Conservation (phyloP, 805 yeast species). For the Phaffomyces thermotolerans region DNA sequence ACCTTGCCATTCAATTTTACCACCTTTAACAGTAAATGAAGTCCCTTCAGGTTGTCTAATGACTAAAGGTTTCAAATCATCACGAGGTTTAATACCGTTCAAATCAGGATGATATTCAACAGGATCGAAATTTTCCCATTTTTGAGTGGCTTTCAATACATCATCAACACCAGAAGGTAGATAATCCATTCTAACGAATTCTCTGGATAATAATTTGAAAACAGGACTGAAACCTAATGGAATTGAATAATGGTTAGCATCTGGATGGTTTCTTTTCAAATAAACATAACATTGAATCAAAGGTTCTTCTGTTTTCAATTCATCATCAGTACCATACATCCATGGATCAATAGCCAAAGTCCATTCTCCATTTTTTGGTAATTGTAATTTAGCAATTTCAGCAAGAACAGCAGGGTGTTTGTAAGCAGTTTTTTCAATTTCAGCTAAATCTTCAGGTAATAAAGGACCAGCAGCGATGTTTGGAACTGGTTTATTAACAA, state of each 20-base stretch:
- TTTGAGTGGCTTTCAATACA: constrained; percentile 42
- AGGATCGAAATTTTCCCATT: constrained; percentile 52
- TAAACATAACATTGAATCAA: constrained; percentile 67
- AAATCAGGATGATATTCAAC: constrained; percentile 65
- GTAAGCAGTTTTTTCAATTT: constrained; percentile 35
- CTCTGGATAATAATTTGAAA: background rate
- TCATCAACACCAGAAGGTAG: constrained; percentile 50
- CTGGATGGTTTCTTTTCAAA: constrained; percentile 47
- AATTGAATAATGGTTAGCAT: constrained; percentile 68
- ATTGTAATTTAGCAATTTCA: constrained; percentile 58
- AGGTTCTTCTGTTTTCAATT: constrained; percentile 25
- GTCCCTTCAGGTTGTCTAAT: constrained; percentile 77
- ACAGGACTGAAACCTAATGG: constrained; percentile 73
- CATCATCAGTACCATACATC: constrained; percentile 72
- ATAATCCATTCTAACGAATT: background rate
- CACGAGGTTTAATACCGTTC: constrained; percentile 34
- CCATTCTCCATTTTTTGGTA: constrained; percentile 45
- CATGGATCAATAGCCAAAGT: constrained; percentile 70
- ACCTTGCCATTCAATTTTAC: constrained; percentile 70
- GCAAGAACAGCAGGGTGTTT: constrained; percentile 33
- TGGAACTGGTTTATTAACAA: constrained; percentile 48
- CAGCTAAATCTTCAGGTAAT: constrained; percentile 7
- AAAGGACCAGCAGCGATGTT: no score
- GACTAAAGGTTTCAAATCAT: constrained; percentile 64
- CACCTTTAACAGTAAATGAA: constrained; percentile 52